These are phyloP conservation scores for Coemansia sp. DNA, from an alignment of 192 early-diverging fungal genomes.

Conservation along the genomic window DNA sequence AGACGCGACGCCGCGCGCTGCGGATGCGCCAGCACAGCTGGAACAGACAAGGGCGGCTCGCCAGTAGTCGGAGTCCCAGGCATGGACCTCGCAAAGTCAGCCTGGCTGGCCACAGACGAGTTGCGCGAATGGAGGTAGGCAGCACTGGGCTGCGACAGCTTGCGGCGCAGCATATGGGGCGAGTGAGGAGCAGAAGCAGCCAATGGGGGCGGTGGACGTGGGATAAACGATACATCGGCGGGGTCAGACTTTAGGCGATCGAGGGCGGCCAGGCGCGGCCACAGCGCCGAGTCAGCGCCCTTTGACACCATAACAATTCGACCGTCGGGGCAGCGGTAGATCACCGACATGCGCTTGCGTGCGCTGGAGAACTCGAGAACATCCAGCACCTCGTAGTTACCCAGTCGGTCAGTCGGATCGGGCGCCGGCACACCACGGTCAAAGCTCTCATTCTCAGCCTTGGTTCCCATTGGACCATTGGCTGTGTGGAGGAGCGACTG, in stretches of 20 bases:
- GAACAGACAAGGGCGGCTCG: not conserved
- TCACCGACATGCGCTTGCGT: slow-evolving; percentile 86
- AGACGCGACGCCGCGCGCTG: slow-evolving; percentile 2
- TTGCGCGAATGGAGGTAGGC: slow-evolving; percentile 48
- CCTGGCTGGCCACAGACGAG: slow-evolving; percentile 36
- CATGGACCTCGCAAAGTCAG: not conserved
- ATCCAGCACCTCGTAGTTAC: slow-evolving; percentile 61
- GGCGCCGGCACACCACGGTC: slow-evolving; percentile 46
- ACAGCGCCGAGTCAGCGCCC: slow-evolving; percentile 87
- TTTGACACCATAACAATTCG: slow-evolving; percentile 80
- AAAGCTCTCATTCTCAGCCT: slow-evolving; percentile 52
- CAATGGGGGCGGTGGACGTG: slow-evolving; percentile 16
- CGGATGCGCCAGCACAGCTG: not conserved
- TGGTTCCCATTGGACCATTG: not conserved
- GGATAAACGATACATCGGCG: slow-evolving; percentile 22
- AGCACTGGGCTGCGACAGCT: slow-evolving; percentile 41
- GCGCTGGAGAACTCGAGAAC: slow-evolving; percentile 82
- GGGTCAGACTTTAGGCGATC: slow-evolving; percentile 20
- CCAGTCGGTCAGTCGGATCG: slow-evolving; percentile 35
- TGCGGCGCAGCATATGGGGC: slow-evolving; percentile 12
- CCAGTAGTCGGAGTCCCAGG: not conserved
- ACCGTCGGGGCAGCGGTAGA: slow-evolving; percentile 69
- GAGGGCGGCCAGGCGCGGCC: slow-evolving; percentile 56
- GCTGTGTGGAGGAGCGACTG: not conserved
- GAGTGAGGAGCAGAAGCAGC: not conserved